A percentile compares a stretch with the other conserved stretches of the same genome.
Evolutionary conservation across 257 asterid genomes (phyloP).

Genomic region (Solanum pennellii): DNA sequence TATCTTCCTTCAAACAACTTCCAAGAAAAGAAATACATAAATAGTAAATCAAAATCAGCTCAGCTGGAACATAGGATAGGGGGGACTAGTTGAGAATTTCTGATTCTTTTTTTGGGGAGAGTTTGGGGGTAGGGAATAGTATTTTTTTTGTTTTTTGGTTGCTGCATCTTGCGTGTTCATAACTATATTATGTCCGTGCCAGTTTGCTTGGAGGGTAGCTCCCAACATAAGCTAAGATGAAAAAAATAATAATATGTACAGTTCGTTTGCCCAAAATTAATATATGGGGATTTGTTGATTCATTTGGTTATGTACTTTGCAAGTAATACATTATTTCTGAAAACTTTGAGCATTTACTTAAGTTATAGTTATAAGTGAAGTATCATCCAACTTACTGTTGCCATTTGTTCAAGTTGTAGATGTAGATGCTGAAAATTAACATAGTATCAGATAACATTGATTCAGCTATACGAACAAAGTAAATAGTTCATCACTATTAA

Average conservation of each 20-base stretch:
- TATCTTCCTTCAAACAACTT: neutral
- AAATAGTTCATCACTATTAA: neutral
- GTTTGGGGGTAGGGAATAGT: neutral
- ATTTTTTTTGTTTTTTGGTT: neutral
- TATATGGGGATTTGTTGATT: neutral
- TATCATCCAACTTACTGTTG: neutral
- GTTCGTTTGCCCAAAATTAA: conserved; percentile 1
- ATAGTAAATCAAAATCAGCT: neutral
- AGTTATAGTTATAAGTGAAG: neutral
- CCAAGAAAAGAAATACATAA: neutral
- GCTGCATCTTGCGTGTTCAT: neutral
- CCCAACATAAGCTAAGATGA: neutral
- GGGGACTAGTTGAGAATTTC: neutral
- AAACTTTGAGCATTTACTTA: neutral
- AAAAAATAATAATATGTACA: conserved; percentile 25
- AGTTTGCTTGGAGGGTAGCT: neutral
- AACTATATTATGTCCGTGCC: neutral
- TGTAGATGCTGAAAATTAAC: neutral
- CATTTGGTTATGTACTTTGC: neutral
- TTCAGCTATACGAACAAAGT: neutral
- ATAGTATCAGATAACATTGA: neutral
- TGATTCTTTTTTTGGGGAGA: neutral
- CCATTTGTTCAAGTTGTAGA: neutral
- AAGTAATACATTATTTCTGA: neutral
- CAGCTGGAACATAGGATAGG: neutral